phyloP scores from a whole-genome alignment of 352 stramenopile species.

The Albugo laibachii region DNA sequence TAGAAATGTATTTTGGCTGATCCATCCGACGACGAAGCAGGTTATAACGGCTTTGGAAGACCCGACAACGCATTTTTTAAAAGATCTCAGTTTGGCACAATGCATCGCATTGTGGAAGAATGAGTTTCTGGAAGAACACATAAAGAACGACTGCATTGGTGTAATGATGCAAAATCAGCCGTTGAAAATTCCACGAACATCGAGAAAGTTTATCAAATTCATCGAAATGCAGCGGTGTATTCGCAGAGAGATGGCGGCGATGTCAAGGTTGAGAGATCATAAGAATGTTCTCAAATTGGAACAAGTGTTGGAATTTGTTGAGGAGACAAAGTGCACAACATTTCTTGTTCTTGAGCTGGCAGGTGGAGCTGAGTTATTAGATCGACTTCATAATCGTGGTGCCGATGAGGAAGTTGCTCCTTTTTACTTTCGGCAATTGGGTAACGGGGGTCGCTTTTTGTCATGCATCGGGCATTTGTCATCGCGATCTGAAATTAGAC shows the following conservation, averaged over 20 bases:
- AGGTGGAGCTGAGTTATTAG: conserved; percentile 83
- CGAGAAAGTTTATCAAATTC: conserved; percentile 92
- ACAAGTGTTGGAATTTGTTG: conserved; percentile 87
- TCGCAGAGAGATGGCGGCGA: conserved; percentile 90
- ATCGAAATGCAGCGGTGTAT: conserved; percentile 78
- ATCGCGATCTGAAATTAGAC: conserved; percentile 92
- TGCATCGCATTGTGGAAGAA: conserved; percentile 90
- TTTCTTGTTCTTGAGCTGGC: conserved; percentile 86
- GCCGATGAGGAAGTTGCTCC: conserved; percentile 74
- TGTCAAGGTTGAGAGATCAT: conserved; percentile 80
- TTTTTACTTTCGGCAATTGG: conserved; percentile 77
- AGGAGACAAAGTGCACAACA: conserved; percentile 87
- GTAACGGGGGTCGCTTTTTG: conserved; percentile 80
- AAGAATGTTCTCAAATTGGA: conserved; percentile 89
- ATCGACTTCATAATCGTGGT: conserved; percentile 82
- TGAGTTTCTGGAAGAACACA: conserved; percentile 16
- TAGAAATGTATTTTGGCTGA: conserved; percentile 90
- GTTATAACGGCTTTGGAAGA: conserved; percentile 87
- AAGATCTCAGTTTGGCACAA: conserved; percentile 84
- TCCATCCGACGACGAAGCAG: conserved; percentile 89
- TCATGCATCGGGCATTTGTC: conserved; percentile 78
- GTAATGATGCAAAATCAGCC: conserved; percentile 30
- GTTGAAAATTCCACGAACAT: conserved; percentile 75
- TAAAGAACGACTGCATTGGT: conserved; percentile 7
- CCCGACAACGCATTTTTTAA: conserved; percentile 56